phyloP scores from a whole-genome alignment of 805 yeast genomes.

The Monosporozyma solicola region DNA sequence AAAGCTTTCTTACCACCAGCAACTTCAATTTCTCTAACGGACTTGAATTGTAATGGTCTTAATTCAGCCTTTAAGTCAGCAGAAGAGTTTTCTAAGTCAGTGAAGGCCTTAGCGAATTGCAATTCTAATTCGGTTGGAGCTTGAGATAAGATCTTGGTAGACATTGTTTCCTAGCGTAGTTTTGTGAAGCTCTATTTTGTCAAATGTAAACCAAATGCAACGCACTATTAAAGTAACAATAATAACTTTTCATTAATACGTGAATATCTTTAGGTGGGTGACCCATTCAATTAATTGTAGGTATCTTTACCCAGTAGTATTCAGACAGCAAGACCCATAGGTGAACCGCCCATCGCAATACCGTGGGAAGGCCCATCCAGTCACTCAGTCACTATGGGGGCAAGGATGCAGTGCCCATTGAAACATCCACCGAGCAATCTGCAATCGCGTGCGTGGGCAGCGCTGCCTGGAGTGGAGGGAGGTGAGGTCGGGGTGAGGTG shows the following conservation, averaged over 20 bases:
- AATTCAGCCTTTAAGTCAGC: conserved; percentile 95
- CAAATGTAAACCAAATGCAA: neutral
- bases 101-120: conserved; percentile 97
- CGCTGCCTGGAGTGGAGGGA: too few relatives aligned
- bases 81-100: conserved; percentile 88
- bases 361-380: neutral
- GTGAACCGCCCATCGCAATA: neutral
- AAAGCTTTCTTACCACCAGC: conserved; percentile 98
- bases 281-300: neutral
- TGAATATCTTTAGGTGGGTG: neutral
- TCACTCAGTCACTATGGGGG: neutral
- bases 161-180: conserved; percentile 3
- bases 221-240: neutral
- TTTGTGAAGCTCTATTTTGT: neutral
- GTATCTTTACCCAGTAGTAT: neutral
- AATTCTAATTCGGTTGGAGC: conserved; percentile 98
- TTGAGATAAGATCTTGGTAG: conserved; percentile 81
- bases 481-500: too few relatives aligned
- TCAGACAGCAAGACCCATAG: neutral
- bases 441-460: too few relatives aligned
- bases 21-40: conserved; percentile 95
- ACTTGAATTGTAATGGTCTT: conserved; percentile 97
- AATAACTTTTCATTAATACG: neutral
- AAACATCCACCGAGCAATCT: too few relatives aligned
- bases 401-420: too few relatives aligned